Evolutionary conservation across 306 rosid genomes (phyloP).

Genomic region (Lablab purpureus): DNA sequence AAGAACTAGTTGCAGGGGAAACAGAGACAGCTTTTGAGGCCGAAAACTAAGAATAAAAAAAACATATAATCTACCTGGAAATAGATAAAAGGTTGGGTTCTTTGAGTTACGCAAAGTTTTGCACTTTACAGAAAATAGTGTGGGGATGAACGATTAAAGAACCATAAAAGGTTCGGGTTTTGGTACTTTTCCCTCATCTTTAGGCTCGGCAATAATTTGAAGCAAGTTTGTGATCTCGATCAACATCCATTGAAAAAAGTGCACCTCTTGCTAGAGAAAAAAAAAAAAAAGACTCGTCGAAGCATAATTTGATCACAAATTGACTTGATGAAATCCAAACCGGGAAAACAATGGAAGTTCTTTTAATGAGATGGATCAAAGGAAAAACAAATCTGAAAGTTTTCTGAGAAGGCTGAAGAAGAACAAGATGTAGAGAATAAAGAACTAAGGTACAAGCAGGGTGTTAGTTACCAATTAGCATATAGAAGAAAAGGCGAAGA

Average conservation of each 20-base stretch:
- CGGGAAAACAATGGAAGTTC: neutral
- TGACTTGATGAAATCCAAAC: neutral
- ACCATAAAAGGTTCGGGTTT: conserved; percentile 37
- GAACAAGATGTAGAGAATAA: neutral
- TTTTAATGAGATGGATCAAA: neutral
- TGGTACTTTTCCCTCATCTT: conserved; percentile 30
- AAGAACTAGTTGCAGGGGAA: conserved; percentile 65
- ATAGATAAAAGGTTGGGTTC: conserved; percentile 53
- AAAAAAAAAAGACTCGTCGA: conserved; percentile 27
- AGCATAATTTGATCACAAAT: conserved; percentile 1
- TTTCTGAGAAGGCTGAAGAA: neutral
- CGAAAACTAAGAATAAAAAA: neutral
- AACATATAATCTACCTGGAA: conserved; percentile 32
- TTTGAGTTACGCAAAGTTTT: conserved; percentile 43
- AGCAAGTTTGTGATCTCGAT: conserved; percentile 48
- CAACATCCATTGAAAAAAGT: conserved; percentile 38
- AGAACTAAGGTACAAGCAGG: conserved; percentile 16
- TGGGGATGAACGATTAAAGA: conserved; percentile 40
- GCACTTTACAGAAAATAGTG: conserved; percentile 61
- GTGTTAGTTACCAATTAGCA: neutral
- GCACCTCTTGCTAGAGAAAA: conserved; percentile 22
- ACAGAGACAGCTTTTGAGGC: conserved; percentile 63
- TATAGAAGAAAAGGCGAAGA: conserved; percentile 16
- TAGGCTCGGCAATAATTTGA: neutral
- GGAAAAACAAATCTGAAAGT: neutral